Percentiles rank a stretch among this genome's conserved stretches.
Conservation (phyloP, 2,329 filamentous ascomycete species). For the Amauroascus verrucosus region DNA sequence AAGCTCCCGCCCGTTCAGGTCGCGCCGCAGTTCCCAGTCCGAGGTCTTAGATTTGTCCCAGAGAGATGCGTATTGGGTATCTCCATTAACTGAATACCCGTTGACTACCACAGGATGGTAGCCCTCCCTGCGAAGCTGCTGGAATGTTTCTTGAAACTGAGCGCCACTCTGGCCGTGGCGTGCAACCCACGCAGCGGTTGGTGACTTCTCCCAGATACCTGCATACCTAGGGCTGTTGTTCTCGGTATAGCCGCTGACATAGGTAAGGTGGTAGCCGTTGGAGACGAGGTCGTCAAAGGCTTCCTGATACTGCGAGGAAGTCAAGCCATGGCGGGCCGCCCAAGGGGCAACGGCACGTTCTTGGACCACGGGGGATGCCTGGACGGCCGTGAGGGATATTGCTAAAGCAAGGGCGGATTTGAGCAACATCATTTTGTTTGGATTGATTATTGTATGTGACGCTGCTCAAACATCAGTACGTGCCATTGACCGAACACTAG, state of each 20-base stretch:
- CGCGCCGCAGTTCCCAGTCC: conserved; percentile 4
- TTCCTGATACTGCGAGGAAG: neutral
- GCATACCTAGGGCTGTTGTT: conserved; percentile 6
- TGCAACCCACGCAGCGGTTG: conserved; percentile 7
- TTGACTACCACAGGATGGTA: conserved; percentile 13
- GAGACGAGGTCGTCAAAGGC: neutral
- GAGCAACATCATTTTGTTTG: conserved; percentile 8
- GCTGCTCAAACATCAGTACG: neutral
- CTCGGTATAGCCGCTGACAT: conserved; percentile 8
- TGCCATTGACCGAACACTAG: neutral
- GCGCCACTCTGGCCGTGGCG: conserved; percentile 1
- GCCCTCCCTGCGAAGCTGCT: conserved; percentile 6
- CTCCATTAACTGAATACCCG: conserved; percentile 12
- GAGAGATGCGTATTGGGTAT: conserved; percentile 5
- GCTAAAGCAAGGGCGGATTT: conserved; percentile 10
- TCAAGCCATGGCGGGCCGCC: conserved; percentile 11
- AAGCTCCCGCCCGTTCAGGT: neutral
- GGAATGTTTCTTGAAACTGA: conserved; percentile 9
- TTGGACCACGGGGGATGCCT: neutral
- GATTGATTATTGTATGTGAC: neutral
- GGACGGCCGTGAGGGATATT: conserved; percentile 3
- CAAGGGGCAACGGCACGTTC: conserved; percentile 1
- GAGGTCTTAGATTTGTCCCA: conserved; percentile 11
- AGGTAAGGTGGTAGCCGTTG: conserved; percentile 11
- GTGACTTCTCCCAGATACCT: conserved; percentile 9